Percentiles rank a stretch among this genome's conserved stretches.
Evolutionary conservation across 2,329 filamentous ascomycete genomes (phyloP).

Genomic region (Diplodia seriata): DNA sequence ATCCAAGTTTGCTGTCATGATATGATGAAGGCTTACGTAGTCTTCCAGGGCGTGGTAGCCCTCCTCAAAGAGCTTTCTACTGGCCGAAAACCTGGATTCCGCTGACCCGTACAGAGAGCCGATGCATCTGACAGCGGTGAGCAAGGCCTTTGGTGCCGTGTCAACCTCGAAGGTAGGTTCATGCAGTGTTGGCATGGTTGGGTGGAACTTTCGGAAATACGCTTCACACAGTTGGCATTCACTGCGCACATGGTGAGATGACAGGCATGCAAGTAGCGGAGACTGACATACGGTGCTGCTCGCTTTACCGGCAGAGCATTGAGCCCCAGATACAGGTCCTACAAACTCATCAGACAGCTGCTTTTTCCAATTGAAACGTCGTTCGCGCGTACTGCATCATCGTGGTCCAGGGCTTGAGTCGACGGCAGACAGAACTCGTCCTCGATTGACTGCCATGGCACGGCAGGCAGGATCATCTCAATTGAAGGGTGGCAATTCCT

Average conservation of each 20-base stretch:
- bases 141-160: background rate
- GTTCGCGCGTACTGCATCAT: background rate
- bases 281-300: background rate
- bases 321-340: too few species aligned
- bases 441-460: slow-evolving; percentile 8
- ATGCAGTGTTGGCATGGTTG: slow-evolving; percentile 3
- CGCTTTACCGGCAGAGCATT: background rate
- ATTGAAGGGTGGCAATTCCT: slow-evolving; percentile 10
- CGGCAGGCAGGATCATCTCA: background rate
- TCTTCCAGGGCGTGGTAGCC: background rate
- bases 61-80: background rate
- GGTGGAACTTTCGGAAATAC: slow-evolving; percentile 2
- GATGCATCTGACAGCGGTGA: background rate
- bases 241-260: background rate
- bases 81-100: background rate
- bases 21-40: background rate
- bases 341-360: too few species aligned
- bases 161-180: slow-evolving; percentile 1
- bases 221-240: background rate
- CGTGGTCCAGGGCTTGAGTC: background rate
- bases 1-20: too few species aligned
- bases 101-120: background rate
- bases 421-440: slow-evolving; percentile 4
- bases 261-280: background rate
- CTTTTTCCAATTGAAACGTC: too few species aligned